These are phyloP conservation scores for Pichia sp. DNA, from an alignment of 1,139 yeast genomes.

Conservation along the genomic window DNA sequence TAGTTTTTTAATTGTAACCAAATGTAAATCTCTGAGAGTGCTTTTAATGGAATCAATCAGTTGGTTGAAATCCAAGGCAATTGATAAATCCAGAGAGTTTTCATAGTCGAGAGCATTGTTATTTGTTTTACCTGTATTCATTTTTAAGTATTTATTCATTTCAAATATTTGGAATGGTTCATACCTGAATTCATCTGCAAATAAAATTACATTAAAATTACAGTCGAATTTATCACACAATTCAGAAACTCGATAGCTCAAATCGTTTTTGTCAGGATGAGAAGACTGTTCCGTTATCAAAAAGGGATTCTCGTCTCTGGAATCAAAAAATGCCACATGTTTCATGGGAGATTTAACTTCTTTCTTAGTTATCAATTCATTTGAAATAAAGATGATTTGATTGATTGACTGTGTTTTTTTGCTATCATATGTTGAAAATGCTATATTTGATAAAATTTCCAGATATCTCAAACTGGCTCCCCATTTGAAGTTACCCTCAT, in stretches of 20 bases:
- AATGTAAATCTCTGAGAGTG: too few relatives aligned
- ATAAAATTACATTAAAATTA: conserved; percentile 16
- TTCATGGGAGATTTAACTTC: background rate
- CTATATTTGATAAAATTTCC: conserved; percentile 13
- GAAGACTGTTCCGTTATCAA: too few relatives aligned
- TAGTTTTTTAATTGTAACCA: conserved; percentile 10
- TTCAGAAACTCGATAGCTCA: conserved; percentile 4
- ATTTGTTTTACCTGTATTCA: background rate
- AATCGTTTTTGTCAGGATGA: background rate
- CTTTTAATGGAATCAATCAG: too few relatives aligned
- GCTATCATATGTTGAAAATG: conserved; percentile 10
- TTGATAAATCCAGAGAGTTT: conserved; percentile 11
- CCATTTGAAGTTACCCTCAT: conserved; percentile 12
- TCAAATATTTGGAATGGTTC: conserved; percentile 13
- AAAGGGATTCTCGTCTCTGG: background rate
- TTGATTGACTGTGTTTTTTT: conserved; percentile 8
- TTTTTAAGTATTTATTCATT: conserved; percentile 11
- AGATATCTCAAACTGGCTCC: conserved; percentile 16
- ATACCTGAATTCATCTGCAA: conserved; percentile 22
- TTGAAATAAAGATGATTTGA: conserved; percentile 19
- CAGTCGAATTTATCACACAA: conserved; percentile 16
- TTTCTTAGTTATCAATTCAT: conserved; percentile 8
- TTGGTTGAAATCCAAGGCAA: conserved; percentile 18
- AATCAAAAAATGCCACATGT: background rate
- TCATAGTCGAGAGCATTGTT: background rate